Conservation (phyloP, 2,329 filamentous ascomycete genomes). For the Aspergillus sp. region DNA sequence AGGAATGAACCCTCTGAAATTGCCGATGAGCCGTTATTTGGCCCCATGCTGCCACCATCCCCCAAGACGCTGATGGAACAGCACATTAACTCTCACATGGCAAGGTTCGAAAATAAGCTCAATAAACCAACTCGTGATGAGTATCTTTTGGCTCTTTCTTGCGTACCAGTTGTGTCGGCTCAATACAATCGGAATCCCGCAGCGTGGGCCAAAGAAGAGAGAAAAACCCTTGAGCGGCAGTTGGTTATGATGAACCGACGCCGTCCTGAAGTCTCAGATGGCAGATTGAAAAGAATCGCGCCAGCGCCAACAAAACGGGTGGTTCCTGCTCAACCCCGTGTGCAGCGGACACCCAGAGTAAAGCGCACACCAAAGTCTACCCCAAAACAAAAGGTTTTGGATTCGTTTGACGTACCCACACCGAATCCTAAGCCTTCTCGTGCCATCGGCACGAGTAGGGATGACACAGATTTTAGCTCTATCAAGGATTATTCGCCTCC, state of each 20-base stretch:
- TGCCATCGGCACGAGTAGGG: constrained; percentile 62
- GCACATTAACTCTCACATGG: constrained; percentile 45
- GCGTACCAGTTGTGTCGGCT: constrained; percentile 42
- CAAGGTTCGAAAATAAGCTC: constrained; percentile 40
- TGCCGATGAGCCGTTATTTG: constrained; percentile 43
- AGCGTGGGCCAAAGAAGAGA: constrained; percentile 44
- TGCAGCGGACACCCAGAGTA: constrained; percentile 32
- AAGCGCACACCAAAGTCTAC: constrained; percentile 44
- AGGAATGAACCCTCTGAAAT: constrained; percentile 35
- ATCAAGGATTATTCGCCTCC: constrained; percentile 74
- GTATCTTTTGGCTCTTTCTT: constrained; percentile 45
- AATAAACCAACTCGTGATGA: constrained; percentile 46
- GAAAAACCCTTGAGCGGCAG: constrained; percentile 43
- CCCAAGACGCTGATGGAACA: constrained; percentile 42
- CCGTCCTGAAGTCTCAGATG: constrained; percentile 29
- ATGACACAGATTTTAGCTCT: constrained; percentile 76
- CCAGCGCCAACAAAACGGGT: constrained; percentile 37
- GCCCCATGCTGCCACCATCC: constrained; percentile 32
- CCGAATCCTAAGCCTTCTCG: constrained; percentile 44
- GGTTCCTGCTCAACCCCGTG: constrained; percentile 25
- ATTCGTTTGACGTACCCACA: constrained; percentile 38
- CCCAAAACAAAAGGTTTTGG: constrained; percentile 39
- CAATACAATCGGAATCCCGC: constrained; percentile 46
- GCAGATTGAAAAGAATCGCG: constrained; percentile 41
- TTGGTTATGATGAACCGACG: constrained; percentile 42